Conservation (phyloP, 768 basidiomycete genomes). For the Collybia sordida region DNA sequence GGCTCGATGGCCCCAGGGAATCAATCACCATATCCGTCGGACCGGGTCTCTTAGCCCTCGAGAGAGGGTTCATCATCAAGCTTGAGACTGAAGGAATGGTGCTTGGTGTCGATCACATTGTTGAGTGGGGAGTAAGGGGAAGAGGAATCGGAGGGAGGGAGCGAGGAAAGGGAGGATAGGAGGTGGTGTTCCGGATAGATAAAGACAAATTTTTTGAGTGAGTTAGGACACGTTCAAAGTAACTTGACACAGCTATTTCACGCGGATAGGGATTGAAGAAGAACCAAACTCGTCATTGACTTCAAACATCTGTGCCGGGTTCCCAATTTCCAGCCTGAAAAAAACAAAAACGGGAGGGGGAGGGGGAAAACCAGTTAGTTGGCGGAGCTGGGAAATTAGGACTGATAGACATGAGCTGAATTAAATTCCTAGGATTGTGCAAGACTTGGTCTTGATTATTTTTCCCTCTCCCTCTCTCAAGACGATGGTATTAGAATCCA, state of each 20-base stretch:
- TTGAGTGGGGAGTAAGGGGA: no score
- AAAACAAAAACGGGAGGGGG: no score
- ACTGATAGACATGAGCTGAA: no score
- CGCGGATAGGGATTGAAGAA: slow-evolving; percentile 64
- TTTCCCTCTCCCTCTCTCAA: no score
- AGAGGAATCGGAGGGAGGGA: background rate
- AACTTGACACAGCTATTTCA: slow-evolving; percentile 92
- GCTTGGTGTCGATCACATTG: slow-evolving; percentile 85
- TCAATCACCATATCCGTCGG: slow-evolving; percentile 84
- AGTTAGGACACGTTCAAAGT: slow-evolving; percentile 85
- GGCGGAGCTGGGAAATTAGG: no score
- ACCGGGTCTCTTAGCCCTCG: slow-evolving; percentile 80
- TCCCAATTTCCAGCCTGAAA: no score
- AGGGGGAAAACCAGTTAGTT: no score
- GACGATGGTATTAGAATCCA: no score
- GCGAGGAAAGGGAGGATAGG: no score
- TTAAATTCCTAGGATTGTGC: no score
- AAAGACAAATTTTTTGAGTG: slow-evolving; percentile 87
- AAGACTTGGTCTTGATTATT: no score
- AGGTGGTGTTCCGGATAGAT: slow-evolving; percentile 79
- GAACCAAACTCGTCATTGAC: slow-evolving; percentile 81
- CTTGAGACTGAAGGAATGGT: slow-evolving; percentile 63
- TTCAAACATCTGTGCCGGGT: slow-evolving; percentile 63
- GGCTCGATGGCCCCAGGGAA: slow-evolving; percentile 82
- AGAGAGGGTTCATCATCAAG: slow-evolving; percentile 79